Conservation (phyloP, 2,329 filamentous ascomycete genomes). For the Blastomyces parvus region DNA sequence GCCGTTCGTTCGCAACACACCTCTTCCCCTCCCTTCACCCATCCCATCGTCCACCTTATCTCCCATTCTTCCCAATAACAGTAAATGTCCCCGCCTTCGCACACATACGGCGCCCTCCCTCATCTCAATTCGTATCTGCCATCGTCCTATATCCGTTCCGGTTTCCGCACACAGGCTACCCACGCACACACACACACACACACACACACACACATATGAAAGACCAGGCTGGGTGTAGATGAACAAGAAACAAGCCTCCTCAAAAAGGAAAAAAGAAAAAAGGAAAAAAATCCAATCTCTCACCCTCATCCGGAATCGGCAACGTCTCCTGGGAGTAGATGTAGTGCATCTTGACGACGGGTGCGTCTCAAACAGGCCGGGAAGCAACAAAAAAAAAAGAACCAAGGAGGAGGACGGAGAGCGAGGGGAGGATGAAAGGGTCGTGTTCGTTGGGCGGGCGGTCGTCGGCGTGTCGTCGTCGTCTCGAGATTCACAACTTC, state of each 20-base stretch:
- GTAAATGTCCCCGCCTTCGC: neutral
- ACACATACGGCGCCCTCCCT: too few species aligned
- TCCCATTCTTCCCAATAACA: neutral
- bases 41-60: too few species aligned
- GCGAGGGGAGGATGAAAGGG: conserved; percentile 8
- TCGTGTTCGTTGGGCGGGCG: too few species aligned
- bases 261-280: neutral
- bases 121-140: neutral
- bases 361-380: conserved; percentile 8
- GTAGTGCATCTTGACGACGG: conserved; percentile 86
- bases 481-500: too few species aligned
- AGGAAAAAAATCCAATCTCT: conserved; percentile 38
- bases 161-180: neutral
- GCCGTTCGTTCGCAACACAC: neutral
- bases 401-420: conserved; percentile 22
- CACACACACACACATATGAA: neutral
- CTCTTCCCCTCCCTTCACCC: too few species aligned
- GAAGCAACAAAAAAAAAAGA: too few species aligned
- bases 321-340: conserved; percentile 97
- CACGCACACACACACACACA: neutral
- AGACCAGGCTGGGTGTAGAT: neutral
- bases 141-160: neutral
- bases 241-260: neutral
- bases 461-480: too few species aligned
- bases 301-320: conserved; percentile 93